Percentiles rank a stretch among this genome's conserved stretches.
Conservation (phyloP, 257 asterid species). For the Buddleja alternifolia region DNA sequence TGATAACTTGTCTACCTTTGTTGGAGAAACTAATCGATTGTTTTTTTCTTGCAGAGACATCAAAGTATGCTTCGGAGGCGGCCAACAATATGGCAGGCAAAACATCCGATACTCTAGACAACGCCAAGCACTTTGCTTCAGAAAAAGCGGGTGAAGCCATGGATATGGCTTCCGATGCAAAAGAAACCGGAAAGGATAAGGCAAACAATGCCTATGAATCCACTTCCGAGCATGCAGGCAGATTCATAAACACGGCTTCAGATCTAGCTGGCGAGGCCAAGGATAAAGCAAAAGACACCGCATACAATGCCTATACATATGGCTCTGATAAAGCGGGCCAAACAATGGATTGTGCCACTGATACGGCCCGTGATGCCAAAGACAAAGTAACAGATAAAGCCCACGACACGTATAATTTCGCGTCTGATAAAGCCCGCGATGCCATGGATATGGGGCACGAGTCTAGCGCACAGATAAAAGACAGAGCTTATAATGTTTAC, state of each 20-base stretch:
- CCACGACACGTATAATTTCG: constrained; percentile 13
- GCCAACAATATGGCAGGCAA: constrained; percentile 36
- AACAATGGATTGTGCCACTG: constrained; percentile 27
- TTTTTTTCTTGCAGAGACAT: constrained; percentile 45
- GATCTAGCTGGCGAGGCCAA: constrained; percentile 33
- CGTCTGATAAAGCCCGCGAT: background rate
- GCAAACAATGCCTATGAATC: constrained; percentile 27
- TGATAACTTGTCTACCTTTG: no score
- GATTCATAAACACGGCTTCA: constrained; percentile 28
- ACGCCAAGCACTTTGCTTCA: constrained; percentile 35
- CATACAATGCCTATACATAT: constrained; percentile 23
- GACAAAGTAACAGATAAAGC: constrained; percentile 13
- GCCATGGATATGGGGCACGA: background rate
- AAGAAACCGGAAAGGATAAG: constrained; percentile 27
- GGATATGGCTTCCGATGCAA: constrained; percentile 24
- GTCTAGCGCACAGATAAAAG: constrained; percentile 10
- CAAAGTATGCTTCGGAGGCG: constrained; percentile 50
- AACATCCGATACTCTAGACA: constrained; percentile 35
- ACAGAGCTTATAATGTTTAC: constrained; percentile 28
- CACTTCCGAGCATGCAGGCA: constrained; percentile 23
- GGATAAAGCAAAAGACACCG: constrained; percentile 28
- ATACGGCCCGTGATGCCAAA: constrained; percentile 17
- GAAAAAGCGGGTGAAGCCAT: constrained; percentile 36
- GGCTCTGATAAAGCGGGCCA: constrained; percentile 19
- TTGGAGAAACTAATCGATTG: no score